These are phyloP conservation scores for Aspergillus kassunensis DNA, from an alignment of 495 filamentous ascomycete species.

Conservation along the genomic window DNA sequence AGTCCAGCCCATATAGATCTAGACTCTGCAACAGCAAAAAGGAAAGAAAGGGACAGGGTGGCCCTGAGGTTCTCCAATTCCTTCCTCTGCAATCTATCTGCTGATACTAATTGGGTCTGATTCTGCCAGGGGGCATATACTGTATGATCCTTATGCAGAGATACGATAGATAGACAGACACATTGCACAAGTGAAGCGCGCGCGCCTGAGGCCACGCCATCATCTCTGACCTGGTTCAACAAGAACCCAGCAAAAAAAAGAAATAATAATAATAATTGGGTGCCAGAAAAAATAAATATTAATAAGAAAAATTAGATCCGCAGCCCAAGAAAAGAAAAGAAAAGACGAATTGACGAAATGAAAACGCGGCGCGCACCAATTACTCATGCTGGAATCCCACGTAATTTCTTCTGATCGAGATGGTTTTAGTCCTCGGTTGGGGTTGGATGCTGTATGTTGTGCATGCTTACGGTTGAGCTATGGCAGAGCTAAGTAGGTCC, in stretches of 20 bases:
- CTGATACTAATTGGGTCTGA: too few species aligned
- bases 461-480: neutral
- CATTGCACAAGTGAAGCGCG: too few species aligned
- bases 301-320: neutral
- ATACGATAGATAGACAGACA: neutral
- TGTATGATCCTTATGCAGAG: too few species aligned
- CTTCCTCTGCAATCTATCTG: too few species aligned
- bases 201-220: neutral
- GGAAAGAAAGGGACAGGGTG: too few species aligned
- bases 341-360: neutral
- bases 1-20: too few species aligned
- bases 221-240: constrained; percentile 10
- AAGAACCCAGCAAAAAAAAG: neutral
- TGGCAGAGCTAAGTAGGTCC: neutral
- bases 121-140: too few species aligned
- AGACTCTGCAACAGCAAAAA: too few species aligned
- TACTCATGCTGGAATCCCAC: neutral
- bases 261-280: neutral
- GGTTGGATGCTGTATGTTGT: neutral
- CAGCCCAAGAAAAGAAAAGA: neutral
- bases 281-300: too few species aligned
- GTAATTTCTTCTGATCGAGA: neutral
- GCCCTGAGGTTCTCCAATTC: too few species aligned
- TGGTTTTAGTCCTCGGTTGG: neutral
- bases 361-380: neutral